Base-by-base conservation (phyloP, 2,329 filamentous ascomycete genomes). In the Xylariaceae sp. region DNA sequence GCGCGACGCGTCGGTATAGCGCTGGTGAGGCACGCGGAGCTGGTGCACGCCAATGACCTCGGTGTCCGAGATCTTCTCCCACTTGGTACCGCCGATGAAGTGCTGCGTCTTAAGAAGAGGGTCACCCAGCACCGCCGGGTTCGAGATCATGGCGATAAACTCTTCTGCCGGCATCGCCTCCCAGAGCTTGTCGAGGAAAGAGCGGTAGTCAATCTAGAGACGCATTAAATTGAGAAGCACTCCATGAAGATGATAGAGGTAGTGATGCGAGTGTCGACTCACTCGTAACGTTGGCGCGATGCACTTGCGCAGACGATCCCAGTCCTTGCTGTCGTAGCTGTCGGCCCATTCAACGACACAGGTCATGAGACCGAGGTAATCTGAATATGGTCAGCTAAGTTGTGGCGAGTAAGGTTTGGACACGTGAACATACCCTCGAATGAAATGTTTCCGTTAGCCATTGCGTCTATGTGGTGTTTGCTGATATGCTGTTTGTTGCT, bases 131-230 rank as follows among this genome's bases (percentile, higher is more conserved):
- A 84, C 78, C 2, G 68, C 62, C 16, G 66, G 63, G 55, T 72
- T 68, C 19, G 76, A 77, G 51, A 80, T 66, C 77, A 83, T 81
- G 48, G 62, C 55, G 57, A 83, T 65, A 64, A 74, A 84, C n/a
- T 82, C 76, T 3, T 75, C 70, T 1, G 77, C 75, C 1, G 75
- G 67, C 77, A 83, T 81, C 37, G 72, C 68, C 37, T 77, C 72
- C 78, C 78, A 83, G 42, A 76, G 60, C 56, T 74, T 74, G 60
- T 78, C 70, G 39, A 79, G 72, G 61, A 83, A 78, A 31, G 74
- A 72, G 38, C 76, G 78, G 73, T 89, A 89, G 70, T 89, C 85
- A 54, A 89, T 74, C 72, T 83, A 11, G 22, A 11, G n/a, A n/a
- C n/a, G n/a, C n/a, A n/a, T n/a, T n/a, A n/a, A n/a, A n/a, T n/a